phyloP scores from a whole-genome alignment of 805 yeast genomes.

The Kazachstania viticola region DNA sequence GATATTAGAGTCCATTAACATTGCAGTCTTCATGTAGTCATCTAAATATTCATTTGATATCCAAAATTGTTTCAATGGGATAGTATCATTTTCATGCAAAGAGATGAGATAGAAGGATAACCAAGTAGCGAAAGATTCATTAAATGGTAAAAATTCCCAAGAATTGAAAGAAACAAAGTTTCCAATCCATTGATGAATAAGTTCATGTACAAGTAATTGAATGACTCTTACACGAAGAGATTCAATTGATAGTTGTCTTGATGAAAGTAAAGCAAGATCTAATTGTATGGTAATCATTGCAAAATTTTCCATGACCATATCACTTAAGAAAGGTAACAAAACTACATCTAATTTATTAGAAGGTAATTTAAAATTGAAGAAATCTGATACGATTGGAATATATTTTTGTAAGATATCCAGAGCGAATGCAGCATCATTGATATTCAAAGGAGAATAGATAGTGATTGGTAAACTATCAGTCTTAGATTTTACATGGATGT shows the following conservation, averaged over 20 bases:
- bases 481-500: slow-evolving; percentile 27
- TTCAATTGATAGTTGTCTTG: slow-evolving; percentile 18
- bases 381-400: slow-evolving; percentile 37
- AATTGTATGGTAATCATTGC: slow-evolving; percentile 53
- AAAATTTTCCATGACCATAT: slow-evolving; percentile 77
- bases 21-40: slow-evolving; percentile 10
- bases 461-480: slow-evolving; percentile 14
- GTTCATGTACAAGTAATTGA: slow-evolving; percentile 57
- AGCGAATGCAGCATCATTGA: slow-evolving; percentile 37
- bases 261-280: slow-evolving; percentile 35
- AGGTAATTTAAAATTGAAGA: slow-evolving; percentile 41
- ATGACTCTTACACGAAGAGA: slow-evolving; percentile 28
- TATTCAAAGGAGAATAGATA: slow-evolving; percentile 41
- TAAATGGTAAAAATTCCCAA: slow-evolving; percentile 63
- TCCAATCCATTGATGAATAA: slow-evolving; percentile 77
- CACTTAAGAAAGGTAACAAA: slow-evolving; percentile 58
- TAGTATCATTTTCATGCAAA: slow-evolving; percentile 15
- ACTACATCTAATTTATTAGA: slow-evolving; percentile 54
- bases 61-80: slow-evolving; percentile 13
- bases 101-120: slow-evolving; percentile 41
- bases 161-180: slow-evolving; percentile 53
- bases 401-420: slow-evolving; percentile 36
- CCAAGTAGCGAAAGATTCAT: slow-evolving; percentile 72
- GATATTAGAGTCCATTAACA: slow-evolving; percentile 9
- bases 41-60: slow-evolving; percentile 13